These are phyloP conservation scores for Chrysoporthe puriensis DNA, from an alignment of 2,329 filamentous ascomycete species.

Conservation along the genomic window DNA sequence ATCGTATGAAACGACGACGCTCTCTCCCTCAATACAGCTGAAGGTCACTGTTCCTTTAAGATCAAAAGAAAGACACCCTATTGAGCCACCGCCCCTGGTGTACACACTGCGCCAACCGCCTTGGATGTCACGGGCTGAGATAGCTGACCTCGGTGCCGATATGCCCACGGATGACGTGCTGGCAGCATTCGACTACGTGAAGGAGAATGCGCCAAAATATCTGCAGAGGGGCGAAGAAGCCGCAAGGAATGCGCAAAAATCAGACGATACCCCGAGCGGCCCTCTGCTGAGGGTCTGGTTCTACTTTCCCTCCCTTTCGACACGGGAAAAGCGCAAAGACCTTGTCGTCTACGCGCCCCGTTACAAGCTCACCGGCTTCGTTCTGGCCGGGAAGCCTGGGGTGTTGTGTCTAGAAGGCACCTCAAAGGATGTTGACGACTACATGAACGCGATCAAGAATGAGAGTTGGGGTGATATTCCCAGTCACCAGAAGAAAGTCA, in stretches of 20 bases:
- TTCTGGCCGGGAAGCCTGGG: conserved; percentile 64
- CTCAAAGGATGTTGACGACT: conserved; percentile 54
- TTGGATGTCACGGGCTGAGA: conserved; percentile 27
- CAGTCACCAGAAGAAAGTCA: conserved; percentile 64
- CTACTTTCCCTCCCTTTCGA: conserved; percentile 65
- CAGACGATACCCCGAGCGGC: not conserved
- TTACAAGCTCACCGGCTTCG: conserved; percentile 60
- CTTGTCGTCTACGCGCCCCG: conserved; percentile 56
- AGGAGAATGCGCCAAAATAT: conserved; percentile 15
- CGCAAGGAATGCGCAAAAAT: not conserved
- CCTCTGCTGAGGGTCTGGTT: conserved; percentile 61
- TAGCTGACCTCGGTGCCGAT: conserved; percentile 17
- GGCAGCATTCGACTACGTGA: conserved; percentile 23
- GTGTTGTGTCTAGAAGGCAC: conserved; percentile 55
- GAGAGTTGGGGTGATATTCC: conserved; percentile 67
- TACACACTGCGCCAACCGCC: conserved; percentile 24
- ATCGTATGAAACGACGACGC: not conserved
- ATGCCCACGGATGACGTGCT: conserved; percentile 24
- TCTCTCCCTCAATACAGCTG: conserved; percentile 16
- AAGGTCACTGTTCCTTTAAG: conserved; percentile 18
- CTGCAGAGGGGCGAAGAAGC: not conserved
- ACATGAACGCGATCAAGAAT: conserved; percentile 67
- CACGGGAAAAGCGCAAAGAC: conserved; percentile 61
- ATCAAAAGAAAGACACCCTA: not conserved
- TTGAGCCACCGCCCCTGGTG: conserved; percentile 16